phyloP scores from a whole-genome alignment of 192 early-diverging fungal genomes.

The Backusella psychrophila region DNA sequence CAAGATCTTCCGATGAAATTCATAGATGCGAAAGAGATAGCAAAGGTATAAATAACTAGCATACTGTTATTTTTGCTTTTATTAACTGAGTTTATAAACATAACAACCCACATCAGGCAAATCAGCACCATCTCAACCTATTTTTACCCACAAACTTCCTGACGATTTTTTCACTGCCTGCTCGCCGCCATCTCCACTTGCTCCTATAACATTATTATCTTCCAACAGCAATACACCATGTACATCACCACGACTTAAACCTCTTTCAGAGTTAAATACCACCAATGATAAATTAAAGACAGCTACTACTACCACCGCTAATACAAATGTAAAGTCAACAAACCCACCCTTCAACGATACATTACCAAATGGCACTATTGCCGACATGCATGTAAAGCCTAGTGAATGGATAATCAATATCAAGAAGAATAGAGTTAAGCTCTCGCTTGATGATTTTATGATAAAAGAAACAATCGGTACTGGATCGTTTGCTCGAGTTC shows the following conservation, averaged over 20 bases:
- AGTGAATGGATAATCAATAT: not conserved
- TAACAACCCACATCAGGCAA: not conserved
- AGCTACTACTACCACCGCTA: not conserved
- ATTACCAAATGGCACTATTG: not conserved
- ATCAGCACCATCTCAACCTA: not conserved
- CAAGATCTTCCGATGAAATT: not conserved
- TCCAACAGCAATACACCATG: not conserved
- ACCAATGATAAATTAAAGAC: not conserved
- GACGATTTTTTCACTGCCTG: constrained; percentile 8
- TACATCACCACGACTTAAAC: not conserved
- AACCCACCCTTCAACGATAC: not conserved
- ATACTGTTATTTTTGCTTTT: not conserved
- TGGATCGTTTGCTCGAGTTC: constrained; percentile 93
- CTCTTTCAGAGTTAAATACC: not conserved
- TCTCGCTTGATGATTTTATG: constrained; percentile 57
- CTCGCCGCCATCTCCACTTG: not conserved
- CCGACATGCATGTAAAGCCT: not conserved
- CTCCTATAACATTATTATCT: not conserved
- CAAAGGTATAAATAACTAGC: not conserved
- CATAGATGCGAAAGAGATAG: not conserved
- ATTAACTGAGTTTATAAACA: not conserved
- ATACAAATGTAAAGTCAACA: not conserved
- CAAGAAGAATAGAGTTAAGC: not conserved
- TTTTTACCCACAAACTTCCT: constrained; percentile 4
- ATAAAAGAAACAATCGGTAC: constrained; percentile 88